Base-by-base conservation (phyloP, 202 grass and related monocot genomes). In the Hordeum pubiflorum region DNA sequence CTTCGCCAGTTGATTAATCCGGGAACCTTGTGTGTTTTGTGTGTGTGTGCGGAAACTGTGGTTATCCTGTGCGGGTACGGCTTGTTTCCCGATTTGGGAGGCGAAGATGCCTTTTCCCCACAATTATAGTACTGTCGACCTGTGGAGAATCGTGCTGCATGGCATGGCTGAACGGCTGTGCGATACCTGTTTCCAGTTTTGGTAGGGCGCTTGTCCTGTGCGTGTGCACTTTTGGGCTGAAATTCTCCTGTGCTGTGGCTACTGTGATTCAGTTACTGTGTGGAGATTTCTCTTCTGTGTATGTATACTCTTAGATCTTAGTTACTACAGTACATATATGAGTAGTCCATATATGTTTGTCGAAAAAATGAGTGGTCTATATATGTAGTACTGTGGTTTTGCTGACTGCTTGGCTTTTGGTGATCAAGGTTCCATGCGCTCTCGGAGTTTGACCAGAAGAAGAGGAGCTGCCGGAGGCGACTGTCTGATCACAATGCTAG, bases 401-500 rank as follows among this genome's bases (percentile, higher is more conserved):
- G 39, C 64, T 87, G 58, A 87, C 63, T 85, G 78, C 40, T 74
- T 81, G 48, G 40, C 22, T 78, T 83, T 40, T 83, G 31, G 55
- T 77, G 60, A 75, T 83, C 40, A 77, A 99, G 96, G 85, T 99
- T 99, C 61, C 96, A 99, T 78, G 54, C 37, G 5, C 88, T 99
- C 31, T 85, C 89, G 24, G 92, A 95, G 87, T 99, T 99, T 85
- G 96, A 99, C 84, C 88, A 95, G 90, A 95, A 93, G 70, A 99
- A 99, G 80, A 83, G 96, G 80, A 99, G 96, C 70, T 99, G 96
- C 70, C 85, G 96, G 44, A 87, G 90, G 56, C 88, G 96, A 24
- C 87, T 99, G 26, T 99, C 89, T 78, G 90, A 99, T 76, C 96
- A 99, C 63, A 99, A 99, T 85, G 92, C 92, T 48, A 88, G 96